Conservation (phyloP, 257 asterid species). For the Gardenia jasminoides region DNA sequence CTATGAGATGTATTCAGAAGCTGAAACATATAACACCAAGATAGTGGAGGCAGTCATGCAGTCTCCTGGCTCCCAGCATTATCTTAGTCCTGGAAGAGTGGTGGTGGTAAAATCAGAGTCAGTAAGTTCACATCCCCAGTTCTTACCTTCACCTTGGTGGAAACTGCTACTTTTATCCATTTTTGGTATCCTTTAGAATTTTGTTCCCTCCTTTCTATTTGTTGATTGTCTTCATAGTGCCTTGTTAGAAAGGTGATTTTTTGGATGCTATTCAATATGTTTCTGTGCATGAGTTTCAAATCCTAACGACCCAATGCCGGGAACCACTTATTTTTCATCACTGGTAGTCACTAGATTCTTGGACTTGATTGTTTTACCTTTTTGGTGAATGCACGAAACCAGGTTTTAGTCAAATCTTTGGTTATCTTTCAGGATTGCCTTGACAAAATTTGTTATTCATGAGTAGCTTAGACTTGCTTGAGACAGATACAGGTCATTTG, state of each 20-base stretch:
- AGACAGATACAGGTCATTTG: background rate
- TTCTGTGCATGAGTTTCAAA: no score
- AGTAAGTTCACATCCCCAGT: constrained; percentile 44
- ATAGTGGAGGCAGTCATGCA: constrained; percentile 77
- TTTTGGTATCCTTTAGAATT: background rate
- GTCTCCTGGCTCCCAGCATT: constrained; percentile 63
- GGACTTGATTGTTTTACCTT: background rate
- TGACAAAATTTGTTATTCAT: background rate
- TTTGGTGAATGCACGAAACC: background rate
- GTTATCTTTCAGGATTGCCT: background rate
- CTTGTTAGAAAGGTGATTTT: no score
- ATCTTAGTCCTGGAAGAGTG: constrained; percentile 78
- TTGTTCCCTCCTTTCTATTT: constrained; percentile 4
- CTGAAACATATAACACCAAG: constrained; percentile 48
- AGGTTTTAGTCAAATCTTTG: background rate
- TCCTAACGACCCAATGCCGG: no score
- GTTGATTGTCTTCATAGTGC: background rate
- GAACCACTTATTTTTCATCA: no score
- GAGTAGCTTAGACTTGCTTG: background rate
- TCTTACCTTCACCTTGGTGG: constrained; percentile 11
- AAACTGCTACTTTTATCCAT: background rate
- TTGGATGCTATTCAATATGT: no score
- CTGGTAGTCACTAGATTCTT: no score
- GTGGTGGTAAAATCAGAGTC: constrained; percentile 75
- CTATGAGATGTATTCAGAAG: constrained; percentile 67